Evolutionary conservation across 2,329 filamentous ascomycete genomes (phyloP), one percentile per base, ranked within the genome.

Genomic region (Leptographium lundbergii): DNA sequence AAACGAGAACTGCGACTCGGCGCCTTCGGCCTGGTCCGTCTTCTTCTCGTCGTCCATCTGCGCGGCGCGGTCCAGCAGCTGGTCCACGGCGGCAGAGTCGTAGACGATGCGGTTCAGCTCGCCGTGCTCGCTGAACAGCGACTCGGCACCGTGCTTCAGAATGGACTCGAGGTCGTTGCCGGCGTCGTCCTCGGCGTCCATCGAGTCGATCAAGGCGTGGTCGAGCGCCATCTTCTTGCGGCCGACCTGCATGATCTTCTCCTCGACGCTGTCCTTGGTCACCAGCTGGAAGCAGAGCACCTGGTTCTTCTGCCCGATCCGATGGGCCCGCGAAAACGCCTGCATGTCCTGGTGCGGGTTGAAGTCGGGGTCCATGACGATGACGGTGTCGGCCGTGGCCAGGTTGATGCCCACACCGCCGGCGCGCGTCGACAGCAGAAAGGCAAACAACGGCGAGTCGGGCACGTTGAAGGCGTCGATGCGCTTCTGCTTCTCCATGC

Each of bases 301-400:
- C 66, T 95, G 96, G 65, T 94, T 91, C 71, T 91, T 90, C 72
- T 99, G 95, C 0, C 95, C 95, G 63, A 99, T 97, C 29, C 94
- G 87, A 71, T 99, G 94, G 22, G 92, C 94, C 64, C 95, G 85
- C 34, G 92, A 95, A 34, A 99, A 79, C 0, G 94, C 94, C 70
- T 99, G 94, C 48, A 99, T 88, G 67, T 99, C 95, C 71, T 99
- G 94, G 68, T 99, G 94, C 0, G 94, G 94, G 62, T 99, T 99
- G 76, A 95, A 97, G 68, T 99, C 94, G 0, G 90, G 90, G 66
- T 99, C 91, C 64, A 97, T 84, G 64, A 99, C 96, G 64, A 99
- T 96, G 62, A 99, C 95, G 0, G 94, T 99, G 68, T 99, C 94
- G 3, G 94, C 94, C 9, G 91, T 96, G 0, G 94, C 94, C 59